A percentile compares a stretch with the other conserved stretches of the same genome.
phyloP scores from a whole-genome alignment of 225 moss, liverwort and hornwort genomes.

The Neckera pumila region DNA sequence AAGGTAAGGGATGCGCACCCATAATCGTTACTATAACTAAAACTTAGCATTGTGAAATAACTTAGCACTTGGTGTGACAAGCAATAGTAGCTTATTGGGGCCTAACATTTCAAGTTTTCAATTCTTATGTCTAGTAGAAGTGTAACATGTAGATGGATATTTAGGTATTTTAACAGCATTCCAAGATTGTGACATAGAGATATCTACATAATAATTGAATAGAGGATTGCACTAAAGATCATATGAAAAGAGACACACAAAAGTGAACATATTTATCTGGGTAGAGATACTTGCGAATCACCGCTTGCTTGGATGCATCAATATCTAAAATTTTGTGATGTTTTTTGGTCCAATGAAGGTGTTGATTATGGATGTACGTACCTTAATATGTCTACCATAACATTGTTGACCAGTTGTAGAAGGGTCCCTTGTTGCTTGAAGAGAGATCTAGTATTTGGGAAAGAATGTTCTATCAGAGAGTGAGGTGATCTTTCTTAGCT shows the following conservation, averaged over 20 bases:
- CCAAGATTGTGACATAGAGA: background rate
- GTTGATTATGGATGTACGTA: background rate
- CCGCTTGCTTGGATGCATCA: background rate
- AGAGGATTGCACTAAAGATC: background rate
- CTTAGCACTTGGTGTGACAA: too few relatives aligned
- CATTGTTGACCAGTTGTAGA: background rate
- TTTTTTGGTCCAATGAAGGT: background rate
- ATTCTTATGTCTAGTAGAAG: background rate
- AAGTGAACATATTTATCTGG: background rate
- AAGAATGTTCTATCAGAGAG: background rate
- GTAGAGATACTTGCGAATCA: accelerated
- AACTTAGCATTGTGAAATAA: background rate
- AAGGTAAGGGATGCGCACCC: background rate
- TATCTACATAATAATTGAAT: background rate
- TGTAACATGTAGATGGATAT: background rate
- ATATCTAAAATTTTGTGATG: background rate
- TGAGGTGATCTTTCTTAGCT: background rate
- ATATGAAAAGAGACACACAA: background rate
- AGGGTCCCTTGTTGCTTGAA: background rate
- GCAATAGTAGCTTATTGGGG: background rate
- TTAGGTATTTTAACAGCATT: background rate
- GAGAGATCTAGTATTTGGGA: background rate
- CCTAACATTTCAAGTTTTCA: background rate
- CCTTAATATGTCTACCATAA: background rate
- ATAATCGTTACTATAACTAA: too few relatives aligned